Evolutionary conservation across 2,329 filamentous ascomycete species (phyloP), one percentile per base, ranked within the genome.

Genomic region (Ophiostoma tasmaniense): DNA sequence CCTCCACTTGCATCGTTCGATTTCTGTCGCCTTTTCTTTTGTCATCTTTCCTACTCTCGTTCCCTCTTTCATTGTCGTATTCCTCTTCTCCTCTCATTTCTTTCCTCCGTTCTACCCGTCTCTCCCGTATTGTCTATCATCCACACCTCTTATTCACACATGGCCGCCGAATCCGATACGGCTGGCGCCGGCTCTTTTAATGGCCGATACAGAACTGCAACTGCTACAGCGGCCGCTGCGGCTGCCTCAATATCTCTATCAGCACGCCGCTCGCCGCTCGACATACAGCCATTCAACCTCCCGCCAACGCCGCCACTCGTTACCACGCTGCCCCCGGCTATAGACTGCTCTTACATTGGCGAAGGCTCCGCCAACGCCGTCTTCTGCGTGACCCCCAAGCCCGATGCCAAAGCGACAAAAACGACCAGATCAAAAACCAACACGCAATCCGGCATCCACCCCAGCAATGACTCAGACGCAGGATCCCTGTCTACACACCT

Each of bases 361-460:
- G 91, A 95, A 77, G 91, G 91, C 30, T 88, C 90, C 30, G 90
- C 91, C 67, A 94, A 95, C 76, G 84, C 89, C 67, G 89, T 93
- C 71, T 93, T 91, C 65, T 35, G 61, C 65, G 52, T 70, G 28
- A 10, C 17, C 11, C 68, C 68, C 30, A 37, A 42, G 65, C 33
- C 5, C 8, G 33, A 33, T 33, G 42, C 42, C 17, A 45, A 61
- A 33, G 25, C 30, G 20, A 2, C 33, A 2, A n/a, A n/a, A 6
- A 37, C 35, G 10, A 8, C 22, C 37, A 50, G 13, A 37, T 28
- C 17, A 30, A 50, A 33, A 7, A 39, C 22, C 39, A 33, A 7
- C 64, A 42, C 55, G 3, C 14, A 45, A n/a, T n/a, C 50, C 50
- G 22, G 25, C 35, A 55, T 4, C 28, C 39, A 25, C 45, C 62